Evolutionary conservation across 2,329 filamentous ascomycete genomes (phyloP).

Genomic region (Lomentospora prolificans): DNA sequence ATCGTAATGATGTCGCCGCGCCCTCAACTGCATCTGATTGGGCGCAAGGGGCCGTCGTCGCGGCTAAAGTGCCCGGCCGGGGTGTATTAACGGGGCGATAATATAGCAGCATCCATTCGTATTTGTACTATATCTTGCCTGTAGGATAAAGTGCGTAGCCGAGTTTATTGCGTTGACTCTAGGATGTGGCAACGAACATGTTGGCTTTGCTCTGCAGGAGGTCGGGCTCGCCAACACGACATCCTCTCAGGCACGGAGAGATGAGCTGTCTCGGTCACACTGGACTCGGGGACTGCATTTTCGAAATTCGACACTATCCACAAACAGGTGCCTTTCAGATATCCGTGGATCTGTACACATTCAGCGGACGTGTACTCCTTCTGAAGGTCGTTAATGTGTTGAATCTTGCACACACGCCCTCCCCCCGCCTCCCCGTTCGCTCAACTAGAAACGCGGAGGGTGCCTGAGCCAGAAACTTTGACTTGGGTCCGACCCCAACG

Average conservation of each 20-base stretch:
- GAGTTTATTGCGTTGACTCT: neutral
- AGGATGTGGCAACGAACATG: neutral
- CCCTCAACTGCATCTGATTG: neutral
- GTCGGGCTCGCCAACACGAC: too few species aligned
- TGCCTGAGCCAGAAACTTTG: neutral
- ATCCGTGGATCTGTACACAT: neutral
- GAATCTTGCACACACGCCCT: neutral
- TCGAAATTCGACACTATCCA: neutral
- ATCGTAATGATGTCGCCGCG: neutral
- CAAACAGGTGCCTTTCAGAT: neutral
- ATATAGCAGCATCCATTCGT: neutral
- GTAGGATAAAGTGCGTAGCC: slow-evolving; percentile 4
- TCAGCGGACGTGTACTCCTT: too few species aligned
- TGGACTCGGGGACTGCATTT: neutral
- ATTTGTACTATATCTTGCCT: slow-evolving; percentile 3
- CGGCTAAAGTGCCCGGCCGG: slow-evolving; percentile 2
- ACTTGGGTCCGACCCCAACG: neutral
- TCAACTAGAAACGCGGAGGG: neutral
- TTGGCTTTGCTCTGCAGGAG: neutral
- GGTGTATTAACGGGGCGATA: neutral
- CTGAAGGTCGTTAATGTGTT: too few species aligned
- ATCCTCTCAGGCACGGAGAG: too few species aligned
- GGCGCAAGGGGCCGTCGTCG: neutral
- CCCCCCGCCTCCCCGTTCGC: neutral
- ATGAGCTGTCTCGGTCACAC: too few species aligned